These are phyloP conservation scores for Yamadazyma buinensis DNA, from an alignment of 1,139 yeast genomes.

Conservation along the genomic window DNA sequence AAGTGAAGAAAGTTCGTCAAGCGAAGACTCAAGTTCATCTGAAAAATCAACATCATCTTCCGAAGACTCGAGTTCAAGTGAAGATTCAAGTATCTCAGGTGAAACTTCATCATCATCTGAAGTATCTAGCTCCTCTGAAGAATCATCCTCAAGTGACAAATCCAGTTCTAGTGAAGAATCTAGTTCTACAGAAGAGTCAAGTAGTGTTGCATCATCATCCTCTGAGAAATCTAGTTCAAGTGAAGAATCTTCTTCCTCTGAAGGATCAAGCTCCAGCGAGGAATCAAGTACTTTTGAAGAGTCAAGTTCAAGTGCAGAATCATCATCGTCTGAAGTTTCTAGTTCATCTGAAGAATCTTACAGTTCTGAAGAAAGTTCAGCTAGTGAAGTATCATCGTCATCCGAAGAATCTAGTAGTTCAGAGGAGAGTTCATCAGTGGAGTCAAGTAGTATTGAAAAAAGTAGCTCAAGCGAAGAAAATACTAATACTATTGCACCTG, in stretches of 20 bases:
- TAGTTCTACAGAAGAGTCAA: not conserved
- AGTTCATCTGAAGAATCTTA: not conserved
- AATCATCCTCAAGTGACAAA: not conserved
- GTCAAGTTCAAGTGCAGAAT: not conserved
- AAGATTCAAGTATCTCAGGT: too few species aligned
- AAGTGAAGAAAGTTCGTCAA: too few species aligned
- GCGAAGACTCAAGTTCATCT: too few species aligned
- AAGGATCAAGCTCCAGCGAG: not conserved
- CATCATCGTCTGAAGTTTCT: not conserved
- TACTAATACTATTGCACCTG: too few species aligned
- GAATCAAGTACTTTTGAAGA: not conserved
- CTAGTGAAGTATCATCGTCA: not conserved
- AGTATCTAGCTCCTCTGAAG: conserved; percentile 1
- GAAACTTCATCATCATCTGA: not conserved
- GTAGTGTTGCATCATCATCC: not conserved
- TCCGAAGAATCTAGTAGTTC: not conserved
- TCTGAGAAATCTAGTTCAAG: not conserved
- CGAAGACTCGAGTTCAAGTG: too few species aligned
- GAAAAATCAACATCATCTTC: too few species aligned
- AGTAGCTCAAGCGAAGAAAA: too few species aligned
- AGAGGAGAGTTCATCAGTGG: too few species aligned
- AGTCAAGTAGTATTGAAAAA: too few species aligned
- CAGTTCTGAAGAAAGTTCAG: not conserved
- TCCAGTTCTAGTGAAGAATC: not conserved
- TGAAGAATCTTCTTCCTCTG: not conserved